Conservation (phyloP, 441 rosid genomes). For the Brassica balearica region DNA sequence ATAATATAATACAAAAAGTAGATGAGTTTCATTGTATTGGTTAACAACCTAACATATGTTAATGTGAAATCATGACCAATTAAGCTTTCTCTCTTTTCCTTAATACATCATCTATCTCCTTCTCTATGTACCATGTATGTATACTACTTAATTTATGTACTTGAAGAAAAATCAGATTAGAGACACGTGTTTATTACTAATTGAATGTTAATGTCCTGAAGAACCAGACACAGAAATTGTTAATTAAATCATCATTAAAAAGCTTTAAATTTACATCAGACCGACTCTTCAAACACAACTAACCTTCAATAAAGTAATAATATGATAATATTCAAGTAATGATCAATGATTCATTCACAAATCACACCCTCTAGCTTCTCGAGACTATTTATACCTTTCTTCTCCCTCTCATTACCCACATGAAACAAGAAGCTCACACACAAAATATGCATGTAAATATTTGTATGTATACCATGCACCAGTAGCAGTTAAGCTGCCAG, state of each 20-base stretch:
- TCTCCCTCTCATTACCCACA: constrained; percentile 4
- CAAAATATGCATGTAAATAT: not conserved
- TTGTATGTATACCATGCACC: constrained; percentile 35
- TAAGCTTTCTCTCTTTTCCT: constrained; percentile 23
- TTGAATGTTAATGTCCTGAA: constrained; percentile 5
- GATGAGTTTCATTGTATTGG: constrained; percentile 26
- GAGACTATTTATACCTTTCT: constrained; percentile 15
- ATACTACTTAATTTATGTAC: not conserved
- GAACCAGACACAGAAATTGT: constrained; percentile 18
- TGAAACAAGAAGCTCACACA: constrained; percentile 33
- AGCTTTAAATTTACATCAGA: constrained; percentile 10
- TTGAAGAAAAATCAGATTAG: not conserved
- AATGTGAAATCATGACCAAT: constrained; percentile 34
- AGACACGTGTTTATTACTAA: constrained; percentile 23
- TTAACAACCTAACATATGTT: constrained; percentile 32
- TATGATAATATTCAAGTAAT: constrained; percentile 18
- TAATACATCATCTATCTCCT: not conserved
- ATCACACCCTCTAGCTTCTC: constrained; percentile 21
- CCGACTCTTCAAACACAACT: constrained; percentile 17
- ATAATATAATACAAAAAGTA: constrained; percentile 8
- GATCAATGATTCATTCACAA: constrained; percentile 38
- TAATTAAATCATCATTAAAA: constrained; percentile 9
- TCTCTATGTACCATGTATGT: not conserved
- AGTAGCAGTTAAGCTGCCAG: constrained; percentile 49
- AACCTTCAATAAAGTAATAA: not conserved